Base-by-base conservation (phyloP, 2,329 filamentous ascomycete species). In the Ophiocordyceps sinensis region DNA sequence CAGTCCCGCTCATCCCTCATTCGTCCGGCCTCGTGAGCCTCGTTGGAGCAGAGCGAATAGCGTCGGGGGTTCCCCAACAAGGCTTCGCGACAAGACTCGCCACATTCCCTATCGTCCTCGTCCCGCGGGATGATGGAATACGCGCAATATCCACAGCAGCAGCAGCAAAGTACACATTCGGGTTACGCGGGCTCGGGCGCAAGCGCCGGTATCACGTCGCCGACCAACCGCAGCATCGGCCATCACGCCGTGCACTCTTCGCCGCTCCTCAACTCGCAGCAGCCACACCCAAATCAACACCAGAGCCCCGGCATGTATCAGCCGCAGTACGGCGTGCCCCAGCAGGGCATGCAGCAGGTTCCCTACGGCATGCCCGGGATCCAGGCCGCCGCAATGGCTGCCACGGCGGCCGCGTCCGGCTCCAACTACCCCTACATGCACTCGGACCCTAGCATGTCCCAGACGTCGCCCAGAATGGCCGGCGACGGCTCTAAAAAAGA, bases 321-420 rank as follows among this genome's bases (percentile, higher is more conserved):
- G 54, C 75, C 82, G 58, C 71, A 77, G 48, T 89, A 87, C 57
- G 80, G 77, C 44, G 82, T 88, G 43, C 70, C 82, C 46, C 75
- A 80, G 48, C 71, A 78, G 52, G 72, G 72, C 53, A 86, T 94
- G 77, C 80, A 84, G 65, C 55, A 54, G 43, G 58, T 62, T 28
- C 52, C 57, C 17, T 94, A 94, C 65, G 80, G 74, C 43, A 85
- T 89, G 63, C 81, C 82, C 29, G 76, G 82, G 17, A 85, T 87
- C 37, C 85, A 94, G 61, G 87, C 87, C 13, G 88, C 89, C 39
- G 88, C 88, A 44, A 91, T 94, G 85, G 88, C 83, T 36, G 77
- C 83, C 19, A 94, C 88, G 1, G 89, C 89, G 15, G 88, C 89
- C 1, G 89, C 89, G 11, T 88, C 87, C 6, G 88, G 89, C 34